Percentiles rank a stretch among this genome's conserved stretches.
Conservation (phyloP, 208 protist species). For the Acanthamoeba royreba region DNA sequence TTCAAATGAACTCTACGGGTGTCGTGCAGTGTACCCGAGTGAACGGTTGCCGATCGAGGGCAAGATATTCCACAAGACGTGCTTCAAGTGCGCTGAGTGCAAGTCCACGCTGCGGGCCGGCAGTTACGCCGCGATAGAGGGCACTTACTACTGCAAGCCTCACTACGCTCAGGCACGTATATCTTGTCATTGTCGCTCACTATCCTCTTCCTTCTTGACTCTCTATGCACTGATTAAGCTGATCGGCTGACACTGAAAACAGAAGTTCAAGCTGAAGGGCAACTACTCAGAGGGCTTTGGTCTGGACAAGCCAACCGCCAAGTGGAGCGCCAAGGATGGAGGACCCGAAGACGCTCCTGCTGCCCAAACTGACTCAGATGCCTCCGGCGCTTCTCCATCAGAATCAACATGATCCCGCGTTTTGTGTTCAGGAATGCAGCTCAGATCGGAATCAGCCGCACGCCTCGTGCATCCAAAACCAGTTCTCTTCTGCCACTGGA, state of each 20-base stretch:
- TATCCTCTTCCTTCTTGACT: neutral
- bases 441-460: no score
- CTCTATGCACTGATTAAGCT: neutral
- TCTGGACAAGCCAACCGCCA: neutral
- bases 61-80: slow-evolving; percentile 24
- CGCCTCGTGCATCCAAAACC: no score
- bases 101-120: neutral
- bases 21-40: slow-evolving; percentile 21
- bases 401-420: no score
- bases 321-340: neutral
- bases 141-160: slow-evolving; percentile 40
- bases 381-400: no score
- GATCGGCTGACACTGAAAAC: neutral
- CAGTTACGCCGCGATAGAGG: neutral
- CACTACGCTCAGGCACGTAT: neutral
- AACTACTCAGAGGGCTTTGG: slow-evolving; percentile 37
- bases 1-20: no score
- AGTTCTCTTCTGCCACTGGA: no score
- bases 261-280: slow-evolving; percentile 38
- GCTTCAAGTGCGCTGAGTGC: slow-evolving; percentile 15
- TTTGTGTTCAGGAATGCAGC: no score
- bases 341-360: neutral
- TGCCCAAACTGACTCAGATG: no score
- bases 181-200: neutral
- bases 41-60: neutral